Evolutionary conservation across 257 asterid species (phyloP), one percentile per base, ranked within the genome.

Genomic region (Hygrophila difformis): DNA sequence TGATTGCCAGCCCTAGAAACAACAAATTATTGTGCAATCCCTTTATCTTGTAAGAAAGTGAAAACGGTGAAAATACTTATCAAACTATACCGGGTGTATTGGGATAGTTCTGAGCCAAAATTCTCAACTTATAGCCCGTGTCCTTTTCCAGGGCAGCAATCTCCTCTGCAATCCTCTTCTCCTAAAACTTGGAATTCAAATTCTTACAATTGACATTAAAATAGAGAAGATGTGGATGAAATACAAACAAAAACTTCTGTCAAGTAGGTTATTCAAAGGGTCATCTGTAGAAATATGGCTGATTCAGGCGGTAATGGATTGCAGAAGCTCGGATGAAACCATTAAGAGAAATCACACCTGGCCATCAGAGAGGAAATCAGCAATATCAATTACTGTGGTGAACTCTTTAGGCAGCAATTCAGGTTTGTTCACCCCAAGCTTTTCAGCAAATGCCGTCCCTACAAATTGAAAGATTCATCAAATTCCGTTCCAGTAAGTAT

Each of bases 341-440:
- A 23, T 18, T 8, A 55, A 44, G 12, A 55, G 20, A 41, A 59
- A 52, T 17, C 66, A 31, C 10, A 88, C 95, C 96, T 85, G 96
- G 57, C 98, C 96, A 61, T 82, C 94, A 4, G 98, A 91, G 34
- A 91, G 76, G 77, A 85, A 91, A 1, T 96, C 98, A 12, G 98
- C 98, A 59, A 82, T 92, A 66, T 91, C 98, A 58, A 91, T 91
- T 12, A 85, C 84, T 0, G 82, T 5, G 24, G 84, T 79, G 13
- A 71, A 77, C 68, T 71, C 93, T 51, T 62, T 56, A 18, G 97
- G 97, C 49, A 88, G 79, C 75, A 88, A 59, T 61, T 84, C 97
- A 6, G 95, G 97, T 70, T 84, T 84, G 86, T 88, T 88, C 22
- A 81, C 95, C 51, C 94, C 94, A 1, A 61, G 55, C 62, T 65